Evolutionary conservation across 345 rosid species (phyloP), one percentile per base, ranked within the genome.

Genomic region (Combretum micranthum): DNA sequence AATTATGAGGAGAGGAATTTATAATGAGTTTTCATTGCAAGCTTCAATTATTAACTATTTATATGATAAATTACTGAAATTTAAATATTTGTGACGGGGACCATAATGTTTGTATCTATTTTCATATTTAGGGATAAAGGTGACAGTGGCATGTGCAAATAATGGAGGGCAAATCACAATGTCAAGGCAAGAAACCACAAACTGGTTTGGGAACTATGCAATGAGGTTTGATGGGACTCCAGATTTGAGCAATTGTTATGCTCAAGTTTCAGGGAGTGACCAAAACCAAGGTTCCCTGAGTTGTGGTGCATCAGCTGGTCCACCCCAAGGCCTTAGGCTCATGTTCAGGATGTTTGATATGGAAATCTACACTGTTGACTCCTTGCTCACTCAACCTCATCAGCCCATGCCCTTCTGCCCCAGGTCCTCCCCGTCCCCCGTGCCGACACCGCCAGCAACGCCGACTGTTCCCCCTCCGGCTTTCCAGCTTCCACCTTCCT

Each of bases 211-310:
- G 25, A 77, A 51, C 53, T 92, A 86, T 53, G 69, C 65, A 44
- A 79, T 92, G 83, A 82, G 68, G 58, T 77, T 88, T 25, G 85
- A 84, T 53, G 99, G 96, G 17, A 61, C 75, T 25, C 94, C 95
- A 10, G 90, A 92, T 74, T 67, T 92, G 55, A 85, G 79, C 49
- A 74, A 75, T 53, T 92, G 97, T 66, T 67, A 72, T 53, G 95
- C 85, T 42, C 87, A 83, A 26, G 84, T 83, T 57, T 70, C 82
- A 50, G 74, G 79, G 43, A 64, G 63, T 44, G 84, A 59, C 52
- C 78, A 74, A 47, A 69, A 68, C 17, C 65, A 83, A 20, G 22
- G 23, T 3, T 12, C 32, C 26, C 62, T 50, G 56, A 66, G 67
- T 16, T 92, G 95, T 54, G 66, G 56, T 54, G 77, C 69, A 60